These are phyloP conservation scores for Candida maltosa DNA, from an alignment of 805 yeast genomes.

Conservation along the genomic window DNA sequence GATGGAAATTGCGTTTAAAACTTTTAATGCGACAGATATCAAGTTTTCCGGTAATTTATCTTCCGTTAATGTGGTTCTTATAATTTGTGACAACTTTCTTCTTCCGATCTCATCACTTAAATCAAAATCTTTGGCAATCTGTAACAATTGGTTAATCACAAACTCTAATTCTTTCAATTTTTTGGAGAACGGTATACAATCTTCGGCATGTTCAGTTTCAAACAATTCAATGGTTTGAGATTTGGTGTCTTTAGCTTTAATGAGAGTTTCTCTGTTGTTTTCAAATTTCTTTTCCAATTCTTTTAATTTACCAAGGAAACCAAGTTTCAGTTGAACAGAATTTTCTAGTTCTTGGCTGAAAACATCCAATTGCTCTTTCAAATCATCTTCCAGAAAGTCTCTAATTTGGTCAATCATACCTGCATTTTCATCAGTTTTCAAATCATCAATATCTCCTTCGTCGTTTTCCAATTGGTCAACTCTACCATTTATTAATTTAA, in stretches of 20 bases:
- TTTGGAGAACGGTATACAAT: constrained; percentile 25
- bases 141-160: constrained; percentile 69
- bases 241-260: constrained; percentile 12
- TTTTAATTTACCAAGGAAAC: neutral
- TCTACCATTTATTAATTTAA: constrained; percentile 2
- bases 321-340: neutral
- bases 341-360: neutral
- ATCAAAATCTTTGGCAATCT: constrained; percentile 69
- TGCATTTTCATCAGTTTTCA: constrained; percentile 18
- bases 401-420: constrained; percentile 9
- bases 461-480: constrained; percentile 3
- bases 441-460: constrained; percentile 4
- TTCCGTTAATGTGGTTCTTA: constrained; percentile 50
- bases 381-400: constrained; percentile 10
- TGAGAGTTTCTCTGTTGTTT: too few relatives aligned
- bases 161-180: constrained; percentile 64
- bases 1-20: constrained; percentile 67
- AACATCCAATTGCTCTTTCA: constrained; percentile 1
- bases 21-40: constrained; percentile 55
- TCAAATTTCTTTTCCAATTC: constrained; percentile 11
- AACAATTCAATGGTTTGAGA: constrained; percentile 9
- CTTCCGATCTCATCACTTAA: constrained; percentile 90
- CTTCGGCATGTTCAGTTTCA: constrained; percentile 18
- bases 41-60: constrained; percentile 54
- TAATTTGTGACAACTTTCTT: constrained; percentile 58